These are phyloP conservation scores for Clausena lansium DNA, from an alignment of 345 rosid species.

Conservation along the genomic window DNA sequence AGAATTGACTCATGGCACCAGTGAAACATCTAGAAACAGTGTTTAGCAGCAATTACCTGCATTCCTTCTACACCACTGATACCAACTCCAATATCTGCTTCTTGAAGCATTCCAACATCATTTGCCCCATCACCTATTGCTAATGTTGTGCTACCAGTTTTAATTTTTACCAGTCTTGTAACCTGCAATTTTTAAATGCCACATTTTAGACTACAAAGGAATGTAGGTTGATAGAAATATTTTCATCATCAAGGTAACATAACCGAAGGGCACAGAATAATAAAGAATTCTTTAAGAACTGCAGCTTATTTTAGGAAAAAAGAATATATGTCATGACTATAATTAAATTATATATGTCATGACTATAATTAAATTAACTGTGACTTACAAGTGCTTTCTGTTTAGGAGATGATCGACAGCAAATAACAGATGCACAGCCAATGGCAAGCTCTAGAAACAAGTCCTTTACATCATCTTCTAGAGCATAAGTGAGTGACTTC, in stretches of 20 bases:
- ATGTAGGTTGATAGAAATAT: background rate
- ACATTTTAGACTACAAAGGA: slow-evolving; percentile 7
- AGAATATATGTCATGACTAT: background rate
- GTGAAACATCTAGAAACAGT: background rate
- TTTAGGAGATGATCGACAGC: slow-evolving; percentile 96
- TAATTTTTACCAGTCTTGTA: slow-evolving; percentile 83
- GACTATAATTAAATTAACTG: background rate
- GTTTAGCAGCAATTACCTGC: slow-evolving; percentile 57
- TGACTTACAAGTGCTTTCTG: slow-evolving; percentile 86
- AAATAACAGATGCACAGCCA: slow-evolving; percentile 90
- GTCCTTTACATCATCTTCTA: slow-evolving; percentile 71
- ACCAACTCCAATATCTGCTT: slow-evolving; percentile 94
- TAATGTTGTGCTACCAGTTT: slow-evolving; percentile 81
- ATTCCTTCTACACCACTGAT: slow-evolving; percentile 98
- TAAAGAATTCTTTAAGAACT: background rate
- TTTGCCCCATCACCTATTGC: slow-evolving; percentile 98
- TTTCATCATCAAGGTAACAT: background rate
- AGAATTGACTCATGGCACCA: background rate
- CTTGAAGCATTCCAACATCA: slow-evolving; percentile 99
- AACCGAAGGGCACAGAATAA: background rate
- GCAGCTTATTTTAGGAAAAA: background rate
- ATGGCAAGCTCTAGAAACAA: slow-evolving; percentile 78
- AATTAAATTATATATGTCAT: too few species aligned
- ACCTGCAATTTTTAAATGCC: slow-evolving; percentile 47
- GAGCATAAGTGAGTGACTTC: slow-evolving; percentile 73